Evolutionary conservation across 2,329 filamentous ascomycete genomes (phyloP), one percentile per base, ranked within the genome.

Genomic region (Fusarium lyarnte): DNA sequence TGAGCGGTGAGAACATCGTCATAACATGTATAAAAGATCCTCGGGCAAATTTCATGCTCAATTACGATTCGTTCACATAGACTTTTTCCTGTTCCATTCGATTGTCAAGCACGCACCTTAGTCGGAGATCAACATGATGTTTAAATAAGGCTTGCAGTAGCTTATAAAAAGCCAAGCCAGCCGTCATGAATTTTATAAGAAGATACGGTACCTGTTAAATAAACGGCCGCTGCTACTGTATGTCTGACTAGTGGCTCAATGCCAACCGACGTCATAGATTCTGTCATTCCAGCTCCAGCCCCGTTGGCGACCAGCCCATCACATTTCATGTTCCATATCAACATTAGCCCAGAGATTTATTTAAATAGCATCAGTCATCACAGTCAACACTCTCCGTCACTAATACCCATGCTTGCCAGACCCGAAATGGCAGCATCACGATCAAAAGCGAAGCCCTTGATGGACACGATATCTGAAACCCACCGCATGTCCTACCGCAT

Each of bases 401-500:
- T n/a, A 7, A 21, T 12, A 36, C 2, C 4, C 11, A 5, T 21
- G 0, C 31, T 14, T 21, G 0, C 6, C 12, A 4, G 7, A 29
- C n/a, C 27, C 10, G 8, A 27, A 0, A 69, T 69, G 66, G 1
- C 23, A 1, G 8, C 47, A 3, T 11, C 51, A 49, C 21, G n/a
- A 14, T 49, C 58, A 2, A 47, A 33, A 38, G 6, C 54, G 3
- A 61, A 53, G 5, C 69, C 62, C 4, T 16, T 68, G 0, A 71
- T 71, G 19, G 57, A 71, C 3, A 63, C 61, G 0, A 41, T 71
- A 19, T 54, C 69, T 13, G 69, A 71, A 47, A 52, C 69, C n/a
- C 69, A 71, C 23, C 52, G 38, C 3, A 77, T 77, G 74, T 55
- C 66, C 71, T 91, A 90, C 79, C 84, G 84, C 66, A 89, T 91